Evolutionary conservation across 2,329 filamentous ascomycete genomes (phyloP), one percentile per base, ranked within the genome.

Genomic region (Penicillium concentricum): DNA sequence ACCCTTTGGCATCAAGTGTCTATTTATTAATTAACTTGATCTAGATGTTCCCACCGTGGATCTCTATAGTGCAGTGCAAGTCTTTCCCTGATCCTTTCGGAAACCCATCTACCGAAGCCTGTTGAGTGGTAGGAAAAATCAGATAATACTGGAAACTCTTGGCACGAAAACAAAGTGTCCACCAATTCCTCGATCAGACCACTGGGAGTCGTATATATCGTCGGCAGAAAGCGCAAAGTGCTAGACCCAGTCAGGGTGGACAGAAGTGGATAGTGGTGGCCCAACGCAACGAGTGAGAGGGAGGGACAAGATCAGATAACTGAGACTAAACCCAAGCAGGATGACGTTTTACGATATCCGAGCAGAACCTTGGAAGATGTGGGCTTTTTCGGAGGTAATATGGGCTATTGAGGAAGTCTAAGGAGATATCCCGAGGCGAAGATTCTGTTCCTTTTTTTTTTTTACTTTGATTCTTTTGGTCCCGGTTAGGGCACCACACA

Each of bases 281-380:
- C 30, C 32, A 32, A 54, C 20, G 47, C 20, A 66, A 56, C 64
- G 63, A 67, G 64, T 67, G 28, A 64, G 57, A 66, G 24, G 22
- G 9, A 42, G 41, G 57, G 32, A 59, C 15, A 56, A 54, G 60
- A 67, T 67, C 64, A 67, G 64, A 67, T 67, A 67, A 64, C 42
- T 57, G 39, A 48, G 45, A 66, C 61, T 62, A 62, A 53, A 48
- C 59, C 61, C 37, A 57, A 59, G 56, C 28, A 49, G 57, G 61
- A 43, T 62, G 62, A 65, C 59, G 52, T 64, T 58, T 56, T 37
- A 56, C 28, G 51, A 58, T 58, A 52, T 56, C 48, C 51, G 55
- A 50, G 28, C 18, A 51, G 24, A 43, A 16, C 32, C 32, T 35
- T 16, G 32, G 10, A 32, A 53, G 48, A 49, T 46, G 60, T 61